Evolutionary conservation across 148 eudicot species (phyloP).

Genomic region (Hydrangea macrophylla): DNA sequence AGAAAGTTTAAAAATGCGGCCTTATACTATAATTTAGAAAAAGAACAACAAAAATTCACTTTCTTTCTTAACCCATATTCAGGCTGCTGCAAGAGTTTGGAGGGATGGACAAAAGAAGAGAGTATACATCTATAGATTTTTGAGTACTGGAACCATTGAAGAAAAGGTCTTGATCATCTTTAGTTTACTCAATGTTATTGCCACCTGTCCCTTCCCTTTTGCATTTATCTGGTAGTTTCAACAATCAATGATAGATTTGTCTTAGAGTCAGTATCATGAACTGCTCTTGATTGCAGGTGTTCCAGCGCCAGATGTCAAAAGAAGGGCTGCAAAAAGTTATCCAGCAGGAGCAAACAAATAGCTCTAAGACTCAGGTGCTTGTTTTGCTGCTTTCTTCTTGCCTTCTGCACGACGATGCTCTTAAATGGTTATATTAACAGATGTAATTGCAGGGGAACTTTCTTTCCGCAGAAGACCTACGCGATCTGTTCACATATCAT

Average conservation of each 20-base stretch:
- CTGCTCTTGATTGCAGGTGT: slow-evolving; percentile 54
- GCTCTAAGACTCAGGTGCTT: slow-evolving; percentile 41
- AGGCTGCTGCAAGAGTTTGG: slow-evolving; percentile 99
- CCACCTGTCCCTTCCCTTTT: neutral
- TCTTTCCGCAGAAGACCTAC: slow-evolving; percentile 85
- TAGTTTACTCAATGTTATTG: slow-evolving; percentile 12
- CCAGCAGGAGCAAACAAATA: slow-evolving; percentile 72
- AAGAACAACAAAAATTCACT: too few relatives aligned
- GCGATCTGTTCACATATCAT: slow-evolving; percentile 81
- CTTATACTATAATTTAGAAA: neutral
- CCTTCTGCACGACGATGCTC: neutral
- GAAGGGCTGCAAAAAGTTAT: slow-evolving; percentile 99
- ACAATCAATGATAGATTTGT: neutral
- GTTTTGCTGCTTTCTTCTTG: slow-evolving; percentile 12
- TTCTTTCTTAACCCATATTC: slow-evolving; percentile 2
- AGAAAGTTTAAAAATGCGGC: neutral
- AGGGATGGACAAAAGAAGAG: slow-evolving; percentile 99
- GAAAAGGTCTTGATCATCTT: slow-evolving; percentile 64
- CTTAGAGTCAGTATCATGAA: neutral
- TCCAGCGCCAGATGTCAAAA: slow-evolving; percentile 99
- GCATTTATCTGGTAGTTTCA: neutral
- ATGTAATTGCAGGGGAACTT: slow-evolving; percentile 62
- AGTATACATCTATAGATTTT: slow-evolving; percentile 90
- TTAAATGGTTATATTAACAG: slow-evolving; percentile 8
- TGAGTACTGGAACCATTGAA: slow-evolving; percentile 96